Evolutionary conservation across 2,329 filamentous ascomycete genomes (phyloP), one percentile per base, ranked within the genome.

Genomic region (Colletotrichum cuscutae): DNA sequence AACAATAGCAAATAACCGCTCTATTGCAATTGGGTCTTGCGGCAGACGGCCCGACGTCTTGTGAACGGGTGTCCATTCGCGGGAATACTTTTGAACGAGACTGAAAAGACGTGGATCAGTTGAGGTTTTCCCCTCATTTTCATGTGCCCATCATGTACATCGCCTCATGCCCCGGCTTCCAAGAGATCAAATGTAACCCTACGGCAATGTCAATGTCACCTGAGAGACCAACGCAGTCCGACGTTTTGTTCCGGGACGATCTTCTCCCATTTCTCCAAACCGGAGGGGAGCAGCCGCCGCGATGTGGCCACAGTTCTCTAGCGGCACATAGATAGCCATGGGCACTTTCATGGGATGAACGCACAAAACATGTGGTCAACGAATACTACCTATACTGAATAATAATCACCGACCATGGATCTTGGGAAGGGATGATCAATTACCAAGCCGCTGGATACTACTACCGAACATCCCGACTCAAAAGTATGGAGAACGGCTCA

Each of bases 131-230:
- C 70, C 65, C 70, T 70, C 66, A 70, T 35, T 28, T 26, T 9
- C 2, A 28, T 26, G 60, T 24, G 46, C 22, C 37, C 24, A 24
- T 57, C 35, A 26, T 32, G 54, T 19, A 42, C 66, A 63, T 32
- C 46, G 26, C 66, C 59, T 32, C 46, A 2, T 58, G 54, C 59
- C 59, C 65, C 65, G 61, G 62, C 52, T 54, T 54, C 59, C 70
- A 72, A 70, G 66, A 65, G 66, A 65, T 72, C 56, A 12, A 60
- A 65, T 70, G 70, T 7, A 70, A 72, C 70, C 66, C 60, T 24
- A 59, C 30, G 60, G 42, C 60, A 52, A 26, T 13, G 60, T 24
- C 52, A 42, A 42, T 49, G 58, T 58, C 65, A 72, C 69, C 56
- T 46, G 65, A 37, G 65, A 68, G 22, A 54, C n/a, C 42, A 57